phyloP scores from a whole-genome alignment of 192 early-diverging fungal species.

The Obelidium mucronatum region DNA sequence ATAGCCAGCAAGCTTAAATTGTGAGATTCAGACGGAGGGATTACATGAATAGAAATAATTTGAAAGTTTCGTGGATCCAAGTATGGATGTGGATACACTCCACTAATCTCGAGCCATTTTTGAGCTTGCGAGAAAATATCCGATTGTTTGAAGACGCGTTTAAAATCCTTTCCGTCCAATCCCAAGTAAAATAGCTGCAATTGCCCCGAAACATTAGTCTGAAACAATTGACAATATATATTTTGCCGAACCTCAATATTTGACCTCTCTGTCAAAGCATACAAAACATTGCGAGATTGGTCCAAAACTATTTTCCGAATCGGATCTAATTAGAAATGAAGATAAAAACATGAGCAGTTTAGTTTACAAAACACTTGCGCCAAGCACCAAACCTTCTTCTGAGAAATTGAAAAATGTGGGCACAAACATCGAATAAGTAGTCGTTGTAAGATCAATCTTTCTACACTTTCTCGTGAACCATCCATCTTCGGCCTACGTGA shows the following conservation, averaged over 20 bases:
- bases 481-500: constrained; percentile 71
- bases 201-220: neutral
- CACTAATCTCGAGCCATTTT: constrained; percentile 27
- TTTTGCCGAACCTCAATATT: constrained; percentile 64
- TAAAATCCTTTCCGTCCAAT: constrained; percentile 61
- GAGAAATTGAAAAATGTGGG: constrained; percentile 58
- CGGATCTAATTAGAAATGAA: no score
- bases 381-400: constrained; percentile 5
- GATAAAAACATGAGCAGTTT: neutral
- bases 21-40: constrained; percentile 70
- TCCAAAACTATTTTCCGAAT: constrained; percentile 75
- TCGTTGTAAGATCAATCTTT: constrained; percentile 77
- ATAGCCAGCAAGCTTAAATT: constrained; percentile 77
- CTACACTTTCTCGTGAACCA: constrained; percentile 84
- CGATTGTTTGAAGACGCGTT: constrained; percentile 13
- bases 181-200: constrained; percentile 66
- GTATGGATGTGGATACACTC: constrained; percentile 53
- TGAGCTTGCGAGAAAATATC: constrained; percentile 44
- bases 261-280: constrained; percentile 73
- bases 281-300: constrained; percentile 70
- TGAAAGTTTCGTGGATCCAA: constrained; percentile 61
- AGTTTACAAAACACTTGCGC: neutral
- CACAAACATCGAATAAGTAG: constrained; percentile 70
- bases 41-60: constrained; percentile 78
- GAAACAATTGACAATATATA: no score